Evolutionary conservation across 805 yeast species (phyloP).

Genomic region (Dipodascus albidus): DNA sequence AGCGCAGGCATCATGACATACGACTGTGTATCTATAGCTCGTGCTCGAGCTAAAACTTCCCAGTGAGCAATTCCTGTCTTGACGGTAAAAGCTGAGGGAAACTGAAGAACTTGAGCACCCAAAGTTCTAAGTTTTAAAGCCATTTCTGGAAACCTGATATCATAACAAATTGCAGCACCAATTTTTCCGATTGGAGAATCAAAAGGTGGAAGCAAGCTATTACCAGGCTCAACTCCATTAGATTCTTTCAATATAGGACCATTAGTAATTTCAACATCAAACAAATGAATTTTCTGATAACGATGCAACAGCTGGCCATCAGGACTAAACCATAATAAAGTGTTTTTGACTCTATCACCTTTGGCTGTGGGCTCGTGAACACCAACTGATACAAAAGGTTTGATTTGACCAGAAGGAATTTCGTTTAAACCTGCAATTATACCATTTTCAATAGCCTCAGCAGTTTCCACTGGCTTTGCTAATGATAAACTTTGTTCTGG

Average conservation of each 20-base stretch:
- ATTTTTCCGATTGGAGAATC: conserved; percentile 44
- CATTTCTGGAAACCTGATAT: conserved; percentile 76
- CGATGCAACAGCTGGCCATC: conserved; percentile 53
- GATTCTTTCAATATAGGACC: conserved; percentile 78
- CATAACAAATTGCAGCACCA: conserved; percentile 47
- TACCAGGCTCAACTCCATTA: conserved; percentile 73
- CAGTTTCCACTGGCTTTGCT: conserved; percentile 35
- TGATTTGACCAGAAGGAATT: conserved; percentile 29
- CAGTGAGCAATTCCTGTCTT: conserved; percentile 90
- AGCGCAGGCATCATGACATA: conserved; percentile 87
- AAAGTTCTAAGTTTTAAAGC: conserved; percentile 47
- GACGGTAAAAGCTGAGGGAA: conserved; percentile 88
- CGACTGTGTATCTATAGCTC: conserved; percentile 84
- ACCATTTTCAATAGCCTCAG: conserved; percentile 31
- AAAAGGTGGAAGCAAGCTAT: conserved; percentile 40
- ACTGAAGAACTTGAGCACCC: conserved; percentile 72
- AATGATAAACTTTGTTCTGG: conserved; percentile 53
- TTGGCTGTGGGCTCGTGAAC: conserved; percentile 65
- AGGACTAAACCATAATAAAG: conserved; percentile 57
- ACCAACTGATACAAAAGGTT: conserved; percentile 68
- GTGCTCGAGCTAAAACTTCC: conserved; percentile 63
- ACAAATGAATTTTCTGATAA: conserved; percentile 80
- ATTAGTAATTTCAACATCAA: conserved; percentile 73
- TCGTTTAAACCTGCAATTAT: conserved; percentile 36
- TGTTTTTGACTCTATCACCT: conserved; percentile 49